A percentile compares a stretch with the other conserved stretches of the same genome.
These are phyloP conservation scores for Cladorrhinum sp. DNA, from an alignment of 2,329 filamentous ascomycete genomes.

Conservation along the genomic window DNA sequence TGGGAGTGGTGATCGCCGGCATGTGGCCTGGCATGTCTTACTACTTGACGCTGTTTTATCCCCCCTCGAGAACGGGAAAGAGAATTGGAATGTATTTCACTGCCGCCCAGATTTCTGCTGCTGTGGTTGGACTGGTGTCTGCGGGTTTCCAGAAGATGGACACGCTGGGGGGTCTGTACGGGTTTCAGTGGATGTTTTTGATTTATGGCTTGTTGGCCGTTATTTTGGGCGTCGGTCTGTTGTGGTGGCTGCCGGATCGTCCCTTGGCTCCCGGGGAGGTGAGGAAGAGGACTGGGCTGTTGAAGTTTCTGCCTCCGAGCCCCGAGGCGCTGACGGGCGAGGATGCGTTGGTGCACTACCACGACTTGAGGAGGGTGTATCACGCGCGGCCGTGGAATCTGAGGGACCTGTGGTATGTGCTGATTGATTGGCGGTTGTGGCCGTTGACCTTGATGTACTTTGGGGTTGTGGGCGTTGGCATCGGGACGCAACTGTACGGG, in stretches of 20 bases:
- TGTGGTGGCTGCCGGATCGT: constrained; percentile 90
- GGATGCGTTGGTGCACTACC: constrained; percentile 78
- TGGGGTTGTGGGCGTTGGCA: constrained; percentile 87
- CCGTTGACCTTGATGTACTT: constrained; percentile 90
- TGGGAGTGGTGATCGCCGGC: constrained; percentile 84
- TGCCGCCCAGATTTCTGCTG: constrained; percentile 81
- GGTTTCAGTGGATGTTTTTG: constrained; percentile 91
- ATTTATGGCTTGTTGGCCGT: constrained; percentile 76
- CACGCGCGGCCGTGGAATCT: constrained; percentile 70
- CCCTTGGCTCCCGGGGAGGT: constrained; percentile 69
- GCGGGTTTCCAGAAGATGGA: constrained; percentile 93
- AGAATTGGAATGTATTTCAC: constrained; percentile 89
- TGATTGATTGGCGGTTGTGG: constrained; percentile 86
- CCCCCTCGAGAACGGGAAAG: constrained; percentile 80
- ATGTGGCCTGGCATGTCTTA: constrained; percentile 97
- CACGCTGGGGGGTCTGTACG: constrained; percentile 68
- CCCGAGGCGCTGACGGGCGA: constrained; percentile 71
- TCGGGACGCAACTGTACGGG: constrained; percentile 83
- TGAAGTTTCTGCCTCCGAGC: constrained; percentile 64
- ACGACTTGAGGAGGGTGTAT: constrained; percentile 78
- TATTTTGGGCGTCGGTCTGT: constrained; percentile 65
- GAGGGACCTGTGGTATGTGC: constrained; percentile 64
- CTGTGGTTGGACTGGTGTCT: constrained; percentile 84
- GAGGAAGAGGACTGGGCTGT: constrained; percentile 47
- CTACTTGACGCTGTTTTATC: constrained; percentile 89